Evolutionary conservation across 441 rosid species (phyloP).

Genomic region (Biscutella laevigata): DNA sequence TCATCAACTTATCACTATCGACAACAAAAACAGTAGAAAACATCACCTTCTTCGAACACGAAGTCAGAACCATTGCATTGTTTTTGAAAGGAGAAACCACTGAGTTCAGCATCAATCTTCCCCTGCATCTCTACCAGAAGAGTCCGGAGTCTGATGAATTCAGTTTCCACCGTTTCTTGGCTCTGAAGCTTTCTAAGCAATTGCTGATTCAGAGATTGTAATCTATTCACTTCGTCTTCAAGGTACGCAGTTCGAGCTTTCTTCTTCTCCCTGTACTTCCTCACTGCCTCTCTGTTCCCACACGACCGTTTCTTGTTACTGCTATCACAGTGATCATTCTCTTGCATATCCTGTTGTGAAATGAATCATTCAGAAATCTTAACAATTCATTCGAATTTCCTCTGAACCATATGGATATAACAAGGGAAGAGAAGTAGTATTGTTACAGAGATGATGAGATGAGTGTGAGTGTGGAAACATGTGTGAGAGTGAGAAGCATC

Average conservation of each 20-base stretch:
- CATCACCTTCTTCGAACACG: conserved; percentile 32
- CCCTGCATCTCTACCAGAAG: conserved; percentile 41
- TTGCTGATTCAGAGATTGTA: conserved; percentile 37
- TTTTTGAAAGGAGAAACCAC: conserved; percentile 40
- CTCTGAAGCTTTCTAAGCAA: conserved; percentile 42
- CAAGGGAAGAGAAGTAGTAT: background rate
- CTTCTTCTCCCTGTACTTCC: conserved; percentile 70
- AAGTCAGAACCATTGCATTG: conserved; percentile 24
- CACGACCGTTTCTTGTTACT: conserved; percentile 36
- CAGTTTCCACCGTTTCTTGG: conserved; percentile 45
- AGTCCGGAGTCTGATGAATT: conserved; percentile 39
- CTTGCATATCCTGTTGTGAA: conserved; percentile 24
- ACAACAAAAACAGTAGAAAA: conserved; percentile 15
- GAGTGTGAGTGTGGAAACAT: conserved; percentile 63
- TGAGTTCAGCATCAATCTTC: conserved; percentile 46
- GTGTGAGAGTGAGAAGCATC: conserved; percentile 52
- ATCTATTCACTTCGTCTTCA: conserved; percentile 59
- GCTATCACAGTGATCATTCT: conserved; percentile 25
- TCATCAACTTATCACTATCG: background rate
- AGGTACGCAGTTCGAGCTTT: conserved; percentile 59
- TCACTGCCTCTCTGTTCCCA: conserved; percentile 67
- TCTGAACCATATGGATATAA: background rate
- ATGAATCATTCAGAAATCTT: background rate
- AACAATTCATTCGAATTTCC: background rate
- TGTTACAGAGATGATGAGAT: conserved; percentile 21